These are phyloP conservation scores for Arthrobotrys pseudoclavata DNA, from an alignment of 2,329 filamentous ascomycete species.

Conservation along the genomic window DNA sequence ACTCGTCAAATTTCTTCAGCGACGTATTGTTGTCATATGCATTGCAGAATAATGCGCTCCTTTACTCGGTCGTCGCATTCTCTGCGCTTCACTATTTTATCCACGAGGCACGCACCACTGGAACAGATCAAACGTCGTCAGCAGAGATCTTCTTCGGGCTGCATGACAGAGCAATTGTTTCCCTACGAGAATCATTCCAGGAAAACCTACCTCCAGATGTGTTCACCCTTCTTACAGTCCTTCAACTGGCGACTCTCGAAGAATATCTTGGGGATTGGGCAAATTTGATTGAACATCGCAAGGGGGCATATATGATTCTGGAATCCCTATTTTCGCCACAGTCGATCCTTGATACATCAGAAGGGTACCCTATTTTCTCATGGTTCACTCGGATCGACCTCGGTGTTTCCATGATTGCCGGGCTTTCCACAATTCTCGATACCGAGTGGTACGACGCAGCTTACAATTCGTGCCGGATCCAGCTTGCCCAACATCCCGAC, in stretches of 20 bases:
- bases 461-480: constrained; percentile 74
- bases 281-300: constrained; percentile 91
- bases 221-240: constrained; percentile 84
- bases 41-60: constrained; percentile 80
- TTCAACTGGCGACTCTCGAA: constrained; percentile 95
- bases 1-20: constrained; percentile 80
- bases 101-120: constrained; percentile 75
- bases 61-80: constrained; percentile 90
- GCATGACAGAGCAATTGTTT: constrained; percentile 87
- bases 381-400: constrained; percentile 95
- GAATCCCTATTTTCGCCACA: constrained; percentile 82
- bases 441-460: constrained; percentile 82
- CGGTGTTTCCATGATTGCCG: constrained; percentile 84
- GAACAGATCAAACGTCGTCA: constrained; percentile 63
- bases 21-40: constrained; percentile 79
- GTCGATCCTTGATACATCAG: constrained; percentile 77
- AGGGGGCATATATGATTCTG: constrained; percentile 85
- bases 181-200: constrained; percentile 79
- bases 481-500: constrained; percentile 73
- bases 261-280: constrained; percentile 97
- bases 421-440: constrained; percentile 79
- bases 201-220: constrained; percentile 79
- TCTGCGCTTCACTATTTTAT: constrained; percentile 87
- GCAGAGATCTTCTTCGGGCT: constrained; percentile 86
- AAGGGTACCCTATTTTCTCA: constrained; percentile 79